A percentile compares a stretch with the other conserved stretches of the same genome.
Conservation (phyloP, 1,139 yeast species). For the Saccharomyces hybrid region DNA sequence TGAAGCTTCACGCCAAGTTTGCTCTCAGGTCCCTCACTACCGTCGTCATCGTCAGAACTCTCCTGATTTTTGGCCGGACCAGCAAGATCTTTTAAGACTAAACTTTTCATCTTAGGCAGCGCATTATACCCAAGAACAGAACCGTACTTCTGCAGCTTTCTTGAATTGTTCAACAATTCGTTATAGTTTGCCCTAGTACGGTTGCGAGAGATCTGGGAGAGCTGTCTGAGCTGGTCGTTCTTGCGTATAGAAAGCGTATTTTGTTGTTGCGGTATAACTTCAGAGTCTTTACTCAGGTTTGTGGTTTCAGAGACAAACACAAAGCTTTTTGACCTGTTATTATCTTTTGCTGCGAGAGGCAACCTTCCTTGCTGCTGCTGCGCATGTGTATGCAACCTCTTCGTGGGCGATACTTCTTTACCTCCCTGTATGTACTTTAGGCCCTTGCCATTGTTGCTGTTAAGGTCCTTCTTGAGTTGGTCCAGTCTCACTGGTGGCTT, state of each 20-base stretch:
- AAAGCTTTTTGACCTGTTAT: slow-evolving; percentile 17
- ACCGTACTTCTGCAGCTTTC: slow-evolving; percentile 31
- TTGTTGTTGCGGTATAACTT: slow-evolving; percentile 4
- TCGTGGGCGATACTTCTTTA: slow-evolving; percentile 11
- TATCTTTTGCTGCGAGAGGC: slow-evolving; percentile 30
- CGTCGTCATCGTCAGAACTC: slow-evolving; percentile 15
- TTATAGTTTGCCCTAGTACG: slow-evolving; percentile 6
- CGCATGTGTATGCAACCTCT: slow-evolving; percentile 4
- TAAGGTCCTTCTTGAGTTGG: slow-evolving; percentile 2
- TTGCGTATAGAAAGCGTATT: not conserved
- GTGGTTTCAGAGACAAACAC: not conserved
- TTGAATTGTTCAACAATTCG: slow-evolving; percentile 15
- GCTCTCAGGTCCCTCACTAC: slow-evolving; percentile 21
- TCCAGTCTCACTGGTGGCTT: slow-evolving; percentile 4
- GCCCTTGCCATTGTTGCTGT: slow-evolving; percentile 1
- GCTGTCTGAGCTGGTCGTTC: not conserved
- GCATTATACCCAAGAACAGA: slow-evolving; percentile 25
- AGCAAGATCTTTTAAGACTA: slow-evolving; percentile 27
- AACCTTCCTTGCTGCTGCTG: slow-evolving; percentile 13
- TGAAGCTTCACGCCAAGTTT: slow-evolving; percentile 14
- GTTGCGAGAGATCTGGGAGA: not conserved
- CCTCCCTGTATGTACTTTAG: slow-evolving; percentile 3
- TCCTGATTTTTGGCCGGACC: slow-evolving; percentile 13
- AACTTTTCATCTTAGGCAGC: slow-evolving; percentile 24
- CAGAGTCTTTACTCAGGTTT: not conserved